These are phyloP conservation scores for Ogataea thermomethanolica DNA, from an alignment of 805 yeast species.

Conservation along the genomic window DNA sequence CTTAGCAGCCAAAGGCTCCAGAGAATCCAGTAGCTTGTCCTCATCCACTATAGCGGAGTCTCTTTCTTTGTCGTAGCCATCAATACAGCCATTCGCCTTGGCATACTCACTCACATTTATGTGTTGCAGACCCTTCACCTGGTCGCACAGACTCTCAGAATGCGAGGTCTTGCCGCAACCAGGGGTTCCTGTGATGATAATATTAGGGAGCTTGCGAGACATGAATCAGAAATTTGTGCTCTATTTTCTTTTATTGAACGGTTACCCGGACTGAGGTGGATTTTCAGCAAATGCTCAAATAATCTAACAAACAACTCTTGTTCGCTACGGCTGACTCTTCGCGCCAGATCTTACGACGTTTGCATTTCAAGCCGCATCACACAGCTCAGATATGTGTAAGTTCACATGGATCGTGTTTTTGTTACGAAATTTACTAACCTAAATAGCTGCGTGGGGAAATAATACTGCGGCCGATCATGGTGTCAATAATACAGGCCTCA, in stretches of 20 bases:
- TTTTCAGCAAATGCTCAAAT: slow-evolving; percentile 7
- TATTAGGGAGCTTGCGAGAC: slow-evolving; percentile 54
- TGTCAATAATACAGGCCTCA: slow-evolving; percentile 8
- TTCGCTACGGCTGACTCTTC: not conserved
- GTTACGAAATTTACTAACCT: not conserved
- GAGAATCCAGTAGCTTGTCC: slow-evolving; percentile 75
- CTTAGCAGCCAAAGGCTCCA: slow-evolving; percentile 71
- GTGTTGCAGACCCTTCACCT: slow-evolving; percentile 47
- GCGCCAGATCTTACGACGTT: not conserved
- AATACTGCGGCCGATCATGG: slow-evolving; percentile 11
- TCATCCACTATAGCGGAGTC: slow-evolving; percentile 91
- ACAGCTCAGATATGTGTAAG: slow-evolving; percentile 8
- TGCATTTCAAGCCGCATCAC: slow-evolving; percentile 4
- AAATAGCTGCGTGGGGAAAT: slow-evolving; percentile 11
- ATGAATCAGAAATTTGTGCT: slow-evolving; percentile 1
- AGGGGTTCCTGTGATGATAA: slow-evolving; percentile 93
- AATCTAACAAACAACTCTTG: not conserved
- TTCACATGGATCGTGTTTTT: not conserved
- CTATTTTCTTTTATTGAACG: not conserved
- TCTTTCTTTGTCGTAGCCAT: slow-evolving; percentile 81
- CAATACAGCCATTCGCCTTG: slow-evolving; percentile 68
- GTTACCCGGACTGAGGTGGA: slow-evolving; percentile 5
- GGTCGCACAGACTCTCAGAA: slow-evolving; percentile 49
- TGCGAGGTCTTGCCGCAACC: slow-evolving; percentile 85
- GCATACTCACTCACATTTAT: slow-evolving; percentile 80